A percentile compares a stretch with the other conserved stretches of the same genome.
These are phyloP conservation scores for Lentinula aciculospora DNA, from an alignment of 768 basidiomycete species.

Conservation along the genomic window DNA sequence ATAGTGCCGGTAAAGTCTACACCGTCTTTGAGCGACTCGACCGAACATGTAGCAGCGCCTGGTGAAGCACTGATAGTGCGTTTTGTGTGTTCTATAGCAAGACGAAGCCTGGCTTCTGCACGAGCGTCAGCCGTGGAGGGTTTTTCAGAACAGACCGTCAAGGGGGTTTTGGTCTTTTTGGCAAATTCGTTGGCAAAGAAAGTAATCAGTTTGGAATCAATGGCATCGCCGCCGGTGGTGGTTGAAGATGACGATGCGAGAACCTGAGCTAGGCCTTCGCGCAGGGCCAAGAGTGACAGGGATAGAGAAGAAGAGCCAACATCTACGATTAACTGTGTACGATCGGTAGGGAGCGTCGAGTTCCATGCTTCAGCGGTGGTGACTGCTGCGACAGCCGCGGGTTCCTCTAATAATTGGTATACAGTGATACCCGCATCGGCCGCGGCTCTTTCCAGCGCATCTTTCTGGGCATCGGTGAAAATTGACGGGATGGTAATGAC, in stretches of 20 bases:
- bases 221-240: conserved; percentile 57
- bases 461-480: conserved; percentile 64
- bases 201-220: conserved; percentile 80
- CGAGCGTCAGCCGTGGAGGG: conserved; percentile 54
- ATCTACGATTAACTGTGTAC: conserved; percentile 78
- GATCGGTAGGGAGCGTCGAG: conserved; percentile 44
- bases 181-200: conserved; percentile 95
- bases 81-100: conserved; percentile 94
- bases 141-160: conserved; percentile 57
- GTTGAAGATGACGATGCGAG: conserved; percentile 48
- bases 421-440: conserved; percentile 78
- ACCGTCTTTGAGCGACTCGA: conserved; percentile 93
- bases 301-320: conserved; percentile 71
- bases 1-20: conserved; percentile 79
- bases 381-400: conserved; percentile 65
- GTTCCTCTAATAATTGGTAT: conserved; percentile 83
- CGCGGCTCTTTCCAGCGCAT: conserved; percentile 69
- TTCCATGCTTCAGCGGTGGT: conserved; percentile 43
- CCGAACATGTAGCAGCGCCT: conserved; percentile 84
- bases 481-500: conserved; percentile 80
- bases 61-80: conserved; percentile 84
- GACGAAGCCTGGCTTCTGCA: conserved; percentile 87
- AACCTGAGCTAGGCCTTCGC: conserved; percentile 66
- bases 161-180: conserved; percentile 83
- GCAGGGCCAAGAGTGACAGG: conserved; percentile 65